Evolutionary conservation across 768 basidiomycete genomes (phyloP).

Genomic region (Kwoniella heveanensis): DNA sequence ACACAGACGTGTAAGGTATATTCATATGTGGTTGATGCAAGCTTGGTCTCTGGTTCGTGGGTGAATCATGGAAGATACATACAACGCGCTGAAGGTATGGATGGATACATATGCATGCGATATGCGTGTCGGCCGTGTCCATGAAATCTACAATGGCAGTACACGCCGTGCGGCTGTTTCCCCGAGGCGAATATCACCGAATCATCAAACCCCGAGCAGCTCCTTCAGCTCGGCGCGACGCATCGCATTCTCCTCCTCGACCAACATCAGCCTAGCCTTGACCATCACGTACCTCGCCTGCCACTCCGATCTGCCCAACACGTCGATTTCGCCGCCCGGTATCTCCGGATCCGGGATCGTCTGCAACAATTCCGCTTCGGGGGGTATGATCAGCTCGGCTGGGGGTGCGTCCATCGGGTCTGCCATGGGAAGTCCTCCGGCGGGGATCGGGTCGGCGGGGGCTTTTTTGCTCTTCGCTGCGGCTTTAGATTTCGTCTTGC

Average conservation of each 20-base stretch:
- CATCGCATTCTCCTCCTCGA: conserved; percentile 67
- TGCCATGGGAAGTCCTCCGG: neutral
- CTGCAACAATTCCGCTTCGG: conserved; percentile 10
- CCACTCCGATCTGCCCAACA: conserved; percentile 33
- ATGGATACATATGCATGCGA: no score
- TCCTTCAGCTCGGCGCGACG: conserved; percentile 68
- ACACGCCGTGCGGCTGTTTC: no score
- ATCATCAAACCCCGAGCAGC: neutral
- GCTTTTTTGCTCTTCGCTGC: neutral
- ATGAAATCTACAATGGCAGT: no score
- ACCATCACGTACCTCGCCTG: conserved; percentile 67
- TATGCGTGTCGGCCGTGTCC: no score
- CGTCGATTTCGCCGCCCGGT: conserved; percentile 10
- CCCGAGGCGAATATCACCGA: no score
- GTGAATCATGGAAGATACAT: no score
- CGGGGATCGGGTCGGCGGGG: neutral
- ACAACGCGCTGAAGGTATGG: no score
- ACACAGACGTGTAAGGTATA: no score
- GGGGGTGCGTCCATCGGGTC: conserved; percentile 11
- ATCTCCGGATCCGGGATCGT: conserved; percentile 26
- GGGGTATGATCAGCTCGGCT: conserved; percentile 3
- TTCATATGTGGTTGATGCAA: no score
- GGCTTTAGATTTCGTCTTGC: conserved; percentile 19
- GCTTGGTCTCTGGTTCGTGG: no score
- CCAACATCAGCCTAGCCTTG: conserved; percentile 77